Conservation (phyloP, 805 yeast genomes). For the Monosporozyma yasuniensis region DNA sequence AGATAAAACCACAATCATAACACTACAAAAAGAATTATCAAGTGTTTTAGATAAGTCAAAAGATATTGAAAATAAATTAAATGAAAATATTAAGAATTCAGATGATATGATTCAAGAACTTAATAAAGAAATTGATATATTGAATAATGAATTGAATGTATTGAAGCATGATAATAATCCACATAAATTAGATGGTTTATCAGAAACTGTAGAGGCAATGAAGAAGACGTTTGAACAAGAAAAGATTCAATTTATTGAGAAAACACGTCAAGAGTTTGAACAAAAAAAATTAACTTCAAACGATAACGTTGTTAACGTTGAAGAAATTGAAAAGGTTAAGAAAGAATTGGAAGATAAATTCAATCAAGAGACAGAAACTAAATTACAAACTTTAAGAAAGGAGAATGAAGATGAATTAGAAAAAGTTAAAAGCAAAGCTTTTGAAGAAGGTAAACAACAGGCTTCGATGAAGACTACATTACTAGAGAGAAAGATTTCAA, state of each 20-base stretch:
- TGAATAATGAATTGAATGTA: constrained; percentile 17
- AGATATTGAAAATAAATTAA: constrained; percentile 11
- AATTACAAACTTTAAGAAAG: constrained; percentile 4
- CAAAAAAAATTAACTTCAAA: background rate
- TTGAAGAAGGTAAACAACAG: constrained; percentile 21
- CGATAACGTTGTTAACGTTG: too few relatives aligned
- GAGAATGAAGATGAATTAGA: constrained; percentile 4
- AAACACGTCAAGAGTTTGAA: constrained; percentile 8
- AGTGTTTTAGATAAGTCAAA: constrained; percentile 14
- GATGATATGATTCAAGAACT: constrained; percentile 5
- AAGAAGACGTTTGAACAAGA: constrained; percentile 26
- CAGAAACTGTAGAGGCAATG: constrained; percentile 20
- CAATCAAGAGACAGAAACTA: constrained; percentile 7
- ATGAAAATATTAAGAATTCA: constrained; percentile 7
- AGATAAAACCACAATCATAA: background rate
- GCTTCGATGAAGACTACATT: constrained; percentile 19
- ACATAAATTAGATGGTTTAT: constrained; percentile 10
- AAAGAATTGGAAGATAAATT: constrained; percentile 3
- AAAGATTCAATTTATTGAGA: constrained; percentile 5
- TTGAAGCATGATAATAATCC: constrained; percentile 20
- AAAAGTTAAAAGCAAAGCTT: constrained; percentile 7
- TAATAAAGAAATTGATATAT: constrained; percentile 9
- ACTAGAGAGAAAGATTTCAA: constrained; percentile 22
- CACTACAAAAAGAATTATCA: constrained; percentile 13
- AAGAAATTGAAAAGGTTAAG: background rate